Base-by-base conservation (phyloP, 768 basidiomycete species). In the Ephemerocybe angulata region DNA sequence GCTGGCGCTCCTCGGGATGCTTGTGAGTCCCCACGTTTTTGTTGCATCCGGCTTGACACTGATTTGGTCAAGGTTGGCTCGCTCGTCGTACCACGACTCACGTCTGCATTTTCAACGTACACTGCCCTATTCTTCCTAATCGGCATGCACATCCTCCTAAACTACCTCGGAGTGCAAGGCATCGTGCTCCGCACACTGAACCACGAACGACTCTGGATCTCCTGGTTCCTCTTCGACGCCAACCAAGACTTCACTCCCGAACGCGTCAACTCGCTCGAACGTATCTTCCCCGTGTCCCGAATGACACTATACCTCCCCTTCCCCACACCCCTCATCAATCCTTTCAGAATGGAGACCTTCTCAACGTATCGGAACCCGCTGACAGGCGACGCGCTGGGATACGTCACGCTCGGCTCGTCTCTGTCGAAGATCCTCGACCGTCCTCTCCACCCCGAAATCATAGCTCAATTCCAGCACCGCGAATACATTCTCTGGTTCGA, bases 1-100 rank as follows among this genome's bases (percentile, higher is more conserved):
- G 0, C 69, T 89, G 2, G 83, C 82, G 1, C 77, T 88, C 28
- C 61, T 83, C 1, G 86, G 87, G 19, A 84, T 87, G 80, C 62
- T 88, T 65, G 87, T 87, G 53, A 63, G 82, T 57, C 2, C 35
- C 24, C 37, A 15, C 44, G 21, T 1, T 19, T 33, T 3, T 37
- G 3, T 46, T 17, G 15, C 41, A 22, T 12, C 33, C 28, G 12
- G 15, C 2, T 12, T 44, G 27, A 33, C 38, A 57, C 6, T 57
- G 33, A 25, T 33, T 54, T 28, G 10, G n/a, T n/a, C 11, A 53
- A 88, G 87, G 73, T 81, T 13, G 85, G 85, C 6, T 80, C 80
- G 2, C 59, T 82, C n/a, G 67, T 87, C 7, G 76, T 88, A 27
- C 80, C 82, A 7, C 76, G 79, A 57, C 62, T 87, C 37, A 76